Conservation (phyloP, 441 rosid genomes). For the Aleurites moluccanus region DNA sequence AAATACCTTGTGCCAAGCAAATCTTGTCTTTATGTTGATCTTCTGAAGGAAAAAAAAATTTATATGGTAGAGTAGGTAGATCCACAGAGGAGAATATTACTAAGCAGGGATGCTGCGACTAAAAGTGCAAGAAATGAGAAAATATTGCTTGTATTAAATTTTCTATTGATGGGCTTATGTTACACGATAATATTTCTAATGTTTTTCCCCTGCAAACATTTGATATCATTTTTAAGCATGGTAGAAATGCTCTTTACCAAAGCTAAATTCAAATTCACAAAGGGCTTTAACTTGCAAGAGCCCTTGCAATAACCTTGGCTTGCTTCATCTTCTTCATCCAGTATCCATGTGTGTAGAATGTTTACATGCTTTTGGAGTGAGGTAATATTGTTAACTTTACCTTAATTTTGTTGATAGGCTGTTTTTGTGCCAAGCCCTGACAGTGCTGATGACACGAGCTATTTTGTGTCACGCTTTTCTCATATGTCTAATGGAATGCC, state of each 20-base stretch:
- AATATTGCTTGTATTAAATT: not conserved
- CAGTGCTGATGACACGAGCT: constrained; percentile 71
- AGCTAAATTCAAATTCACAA: not conserved
- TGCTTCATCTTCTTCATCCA: not conserved
- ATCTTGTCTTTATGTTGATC: not conserved
- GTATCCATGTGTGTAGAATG: not conserved
- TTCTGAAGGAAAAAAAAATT: not conserved
- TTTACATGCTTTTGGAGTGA: not conserved
- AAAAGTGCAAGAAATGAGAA: constrained; percentile 1
- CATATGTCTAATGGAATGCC: constrained; percentile 33
- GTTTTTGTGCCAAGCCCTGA: constrained; percentile 75
- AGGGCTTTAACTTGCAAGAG: not conserved
- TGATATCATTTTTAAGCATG: not conserved
- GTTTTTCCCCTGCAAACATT: not conserved
- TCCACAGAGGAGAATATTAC: too few relatives aligned
- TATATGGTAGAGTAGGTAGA: not conserved
- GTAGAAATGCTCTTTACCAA: not conserved
- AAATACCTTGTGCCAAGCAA: not conserved
- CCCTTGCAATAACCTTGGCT: not conserved
- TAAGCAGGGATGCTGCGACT: not conserved
- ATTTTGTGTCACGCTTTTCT: constrained; percentile 63
- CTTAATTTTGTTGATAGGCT: constrained; percentile 45
- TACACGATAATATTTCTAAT: not conserved
- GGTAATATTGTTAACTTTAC: not conserved
- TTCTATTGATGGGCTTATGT: not conserved